Conservation (phyloP, 1,139 yeast genomes). For the Kodamaea sp. region DNA sequence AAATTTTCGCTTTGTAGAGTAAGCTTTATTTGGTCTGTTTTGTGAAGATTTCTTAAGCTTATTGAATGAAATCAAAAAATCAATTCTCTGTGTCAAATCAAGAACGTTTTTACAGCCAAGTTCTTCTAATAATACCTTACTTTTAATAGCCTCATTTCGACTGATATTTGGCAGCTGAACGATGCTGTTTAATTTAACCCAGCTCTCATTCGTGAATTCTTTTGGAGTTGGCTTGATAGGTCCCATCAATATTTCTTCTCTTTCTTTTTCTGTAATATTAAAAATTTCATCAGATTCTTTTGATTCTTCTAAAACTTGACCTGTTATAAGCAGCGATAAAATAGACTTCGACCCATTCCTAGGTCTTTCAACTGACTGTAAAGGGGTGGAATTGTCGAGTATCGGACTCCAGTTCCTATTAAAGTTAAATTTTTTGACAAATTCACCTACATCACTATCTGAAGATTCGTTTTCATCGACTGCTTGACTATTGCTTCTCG, state of each 20-base stretch:
- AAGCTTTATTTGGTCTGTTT: no score
- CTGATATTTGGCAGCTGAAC: slow-evolving; percentile 12
- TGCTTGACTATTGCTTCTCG: neutral
- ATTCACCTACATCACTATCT: slow-evolving; percentile 12
- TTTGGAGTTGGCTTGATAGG: neutral
- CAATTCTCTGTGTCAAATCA: slow-evolving; percentile 13
- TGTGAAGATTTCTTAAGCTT: neutral
- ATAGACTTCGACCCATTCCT: neutral
- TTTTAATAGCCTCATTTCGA: slow-evolving; percentile 14
- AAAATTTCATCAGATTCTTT: no score
- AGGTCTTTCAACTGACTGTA: neutral
- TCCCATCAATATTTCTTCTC: no score
- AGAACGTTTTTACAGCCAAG: slow-evolving; percentile 10
- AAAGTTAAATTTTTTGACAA: slow-evolving; percentile 6
- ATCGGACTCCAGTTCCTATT: slow-evolving; percentile 10
- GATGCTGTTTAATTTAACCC: slow-evolving; percentile 14
- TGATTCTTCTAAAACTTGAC: no score
- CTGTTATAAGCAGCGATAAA: no score
- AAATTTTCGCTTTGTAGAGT: no score
- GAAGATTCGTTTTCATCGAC: slow-evolving; percentile 4
- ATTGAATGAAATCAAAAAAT: slow-evolving; percentile 12
- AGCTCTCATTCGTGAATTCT: slow-evolving; percentile 8
- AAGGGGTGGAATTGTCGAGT: slow-evolving; percentile 12
- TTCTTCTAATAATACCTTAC: slow-evolving; percentile 8
- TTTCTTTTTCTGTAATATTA: no score